phyloP scores from a whole-genome alignment of 2,329 filamentous ascomycete species.

The Colletotrichum karsti region DNA sequence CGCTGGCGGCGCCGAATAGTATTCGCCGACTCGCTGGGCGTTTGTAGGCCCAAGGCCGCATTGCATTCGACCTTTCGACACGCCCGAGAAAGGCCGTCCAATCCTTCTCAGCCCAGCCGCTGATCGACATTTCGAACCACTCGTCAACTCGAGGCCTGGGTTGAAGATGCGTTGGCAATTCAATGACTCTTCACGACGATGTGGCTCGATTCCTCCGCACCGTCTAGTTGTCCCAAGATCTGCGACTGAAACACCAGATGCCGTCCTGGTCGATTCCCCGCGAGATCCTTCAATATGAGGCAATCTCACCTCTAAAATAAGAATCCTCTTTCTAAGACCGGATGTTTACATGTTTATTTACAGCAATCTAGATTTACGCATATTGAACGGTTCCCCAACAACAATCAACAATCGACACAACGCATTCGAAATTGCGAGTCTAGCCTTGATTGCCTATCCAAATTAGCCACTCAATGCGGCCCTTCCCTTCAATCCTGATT shows the following conservation, averaged over 20 bases:
- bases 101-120: background rate
- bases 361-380: background rate
- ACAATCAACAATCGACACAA: constrained; percentile 4
- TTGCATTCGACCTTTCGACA: background rate
- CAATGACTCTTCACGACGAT: background rate
- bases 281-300: background rate
- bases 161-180: background rate
- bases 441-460: constrained; percentile 24
- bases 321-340: background rate
- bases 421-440: constrained; percentile 17
- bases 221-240: background rate
- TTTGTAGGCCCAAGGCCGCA: background rate
- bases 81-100: background rate
- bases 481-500: constrained; percentile 1
- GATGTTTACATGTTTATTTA: constrained; percentile 1
- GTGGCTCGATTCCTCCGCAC: background rate
- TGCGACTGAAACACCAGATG: background rate
- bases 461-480: constrained; percentile 24
- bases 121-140: background rate
- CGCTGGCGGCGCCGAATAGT: background rate
- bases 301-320: too few relatives aligned
- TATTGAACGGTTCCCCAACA: background rate
- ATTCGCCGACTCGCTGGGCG: background rate
- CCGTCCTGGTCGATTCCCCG: background rate
- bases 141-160: background rate